Conservation (phyloP, 805 yeast genomes). For the Yamadazyma phyllophila region DNA sequence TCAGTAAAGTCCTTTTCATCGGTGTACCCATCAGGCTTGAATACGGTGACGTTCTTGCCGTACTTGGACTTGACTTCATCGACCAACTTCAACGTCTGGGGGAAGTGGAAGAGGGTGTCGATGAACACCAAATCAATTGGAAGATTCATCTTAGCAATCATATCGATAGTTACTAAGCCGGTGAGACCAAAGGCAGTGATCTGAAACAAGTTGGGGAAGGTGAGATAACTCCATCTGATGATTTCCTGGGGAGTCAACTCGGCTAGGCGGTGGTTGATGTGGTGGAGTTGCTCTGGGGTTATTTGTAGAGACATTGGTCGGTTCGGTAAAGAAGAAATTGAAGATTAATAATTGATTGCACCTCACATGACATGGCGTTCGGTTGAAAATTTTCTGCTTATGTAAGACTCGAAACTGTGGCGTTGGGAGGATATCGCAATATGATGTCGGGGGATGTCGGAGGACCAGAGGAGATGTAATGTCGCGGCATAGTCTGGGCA, state of each 20-base stretch:
- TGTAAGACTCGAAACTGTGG: slow-evolving; percentile 1
- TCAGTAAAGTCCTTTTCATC: slow-evolving; percentile 62
- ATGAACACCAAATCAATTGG: slow-evolving; percentile 72
- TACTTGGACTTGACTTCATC: slow-evolving; percentile 56
- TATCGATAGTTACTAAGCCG: slow-evolving; percentile 84
- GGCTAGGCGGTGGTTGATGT: slow-evolving; percentile 12
- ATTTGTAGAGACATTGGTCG: slow-evolving; percentile 9
- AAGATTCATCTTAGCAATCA: slow-evolving; percentile 50
- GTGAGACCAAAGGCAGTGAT: slow-evolving; percentile 95
- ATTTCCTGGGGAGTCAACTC: slow-evolving; percentile 61
- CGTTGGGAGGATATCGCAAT: too few species aligned
- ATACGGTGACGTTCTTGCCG: slow-evolving; percentile 57
- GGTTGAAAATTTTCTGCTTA: not conserved
- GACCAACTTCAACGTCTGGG: slow-evolving; percentile 83
- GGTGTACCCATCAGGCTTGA: slow-evolving; percentile 57
- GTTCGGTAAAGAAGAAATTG: not conserved
- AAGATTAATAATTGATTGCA: not conserved
- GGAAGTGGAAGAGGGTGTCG: slow-evolving; percentile 91
- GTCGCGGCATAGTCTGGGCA: too few species aligned
- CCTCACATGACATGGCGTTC: slow-evolving; percentile 9
- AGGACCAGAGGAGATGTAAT: not conserved
- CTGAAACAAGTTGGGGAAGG: slow-evolving; percentile 80
- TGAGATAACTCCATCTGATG: slow-evolving; percentile 76
- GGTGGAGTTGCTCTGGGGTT: slow-evolving; percentile 12
- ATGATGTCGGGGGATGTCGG: too few species aligned